phyloP scores from a whole-genome alignment of 2,329 filamentous ascomycete species.

The Beauveria bassiana region DNA sequence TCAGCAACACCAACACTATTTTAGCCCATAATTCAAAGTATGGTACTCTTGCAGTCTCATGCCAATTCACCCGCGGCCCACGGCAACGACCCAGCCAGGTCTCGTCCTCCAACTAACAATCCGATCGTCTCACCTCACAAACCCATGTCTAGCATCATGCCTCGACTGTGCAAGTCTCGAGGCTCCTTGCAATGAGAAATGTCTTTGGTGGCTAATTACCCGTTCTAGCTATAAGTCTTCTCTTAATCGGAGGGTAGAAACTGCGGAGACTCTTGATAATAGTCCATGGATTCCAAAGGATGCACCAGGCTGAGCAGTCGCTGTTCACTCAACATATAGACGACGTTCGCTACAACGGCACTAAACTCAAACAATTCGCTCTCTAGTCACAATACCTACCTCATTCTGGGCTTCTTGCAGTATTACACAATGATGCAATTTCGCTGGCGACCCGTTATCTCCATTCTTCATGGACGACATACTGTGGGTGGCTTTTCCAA shows the following conservation, averaged over 20 bases:
- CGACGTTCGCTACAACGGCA: not conserved
- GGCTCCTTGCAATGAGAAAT: not conserved
- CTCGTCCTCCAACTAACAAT: not conserved
- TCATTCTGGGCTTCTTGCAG: not conserved
- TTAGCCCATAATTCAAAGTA: not conserved
- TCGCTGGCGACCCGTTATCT: not conserved
- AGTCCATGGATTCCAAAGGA: too few species aligned
- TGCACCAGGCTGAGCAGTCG: not conserved
- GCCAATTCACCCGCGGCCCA: not conserved
- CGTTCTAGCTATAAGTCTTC: not conserved
- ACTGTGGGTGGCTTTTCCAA: conserved; percentile 5
- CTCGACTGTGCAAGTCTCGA: not conserved
- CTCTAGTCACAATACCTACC: not conserved
- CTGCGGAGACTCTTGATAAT: too few species aligned
- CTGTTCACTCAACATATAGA: not conserved
- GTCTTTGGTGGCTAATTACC: not conserved
- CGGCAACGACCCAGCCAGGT: conserved; percentile 1
- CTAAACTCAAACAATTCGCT: not conserved
- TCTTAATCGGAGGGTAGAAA: too few species aligned
- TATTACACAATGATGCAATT: conserved; percentile 7
- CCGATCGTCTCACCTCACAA: not conserved
- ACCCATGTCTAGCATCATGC: not conserved
- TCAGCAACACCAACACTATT: not conserved
- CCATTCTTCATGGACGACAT: not conserved
- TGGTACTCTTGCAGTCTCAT: not conserved